These are phyloP conservation scores for Pythium brachiatum DNA, from an alignment of 352 stramenopile genomes.

Conservation along the genomic window DNA sequence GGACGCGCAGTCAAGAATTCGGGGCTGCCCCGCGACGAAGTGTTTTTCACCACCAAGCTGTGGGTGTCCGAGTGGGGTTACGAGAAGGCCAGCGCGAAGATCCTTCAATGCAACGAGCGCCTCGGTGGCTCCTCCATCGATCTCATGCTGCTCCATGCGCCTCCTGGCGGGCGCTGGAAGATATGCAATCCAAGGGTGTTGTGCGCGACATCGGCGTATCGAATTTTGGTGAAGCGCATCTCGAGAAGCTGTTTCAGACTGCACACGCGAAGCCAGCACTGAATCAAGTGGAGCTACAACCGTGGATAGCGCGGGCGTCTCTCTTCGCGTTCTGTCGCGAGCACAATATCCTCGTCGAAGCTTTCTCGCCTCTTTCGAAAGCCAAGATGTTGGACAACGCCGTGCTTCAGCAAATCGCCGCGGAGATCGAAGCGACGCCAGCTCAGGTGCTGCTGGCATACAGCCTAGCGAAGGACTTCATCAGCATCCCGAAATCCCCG, in stretches of 20 bases:
- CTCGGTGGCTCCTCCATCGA: constrained; percentile 72
- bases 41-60: constrained; percentile 87
- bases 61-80: constrained; percentile 61
- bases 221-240: constrained; percentile 81
- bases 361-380: constrained; percentile 51
- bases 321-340: constrained; percentile 54
- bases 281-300: constrained; percentile 81
- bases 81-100: constrained; percentile 51
- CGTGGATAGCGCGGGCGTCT: constrained; percentile 52
- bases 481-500: constrained; percentile 61
- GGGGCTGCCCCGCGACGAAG: constrained; percentile 54
- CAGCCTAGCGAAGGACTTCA: constrained; percentile 48
- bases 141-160: constrained; percentile 73
- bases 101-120: constrained; percentile 36
- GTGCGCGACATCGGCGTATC: constrained; percentile 84
- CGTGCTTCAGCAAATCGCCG: constrained; percentile 31
- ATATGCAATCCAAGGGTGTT: constrained; percentile 45
- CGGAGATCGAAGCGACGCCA: constrained; percentile 28
- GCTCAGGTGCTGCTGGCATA: constrained; percentile 52
- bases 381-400: constrained; percentile 33
- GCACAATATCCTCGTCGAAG: constrained; percentile 42
- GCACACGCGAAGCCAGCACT: constrained; percentile 48
- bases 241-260: constrained; percentile 70
- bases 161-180: constrained; percentile 46
- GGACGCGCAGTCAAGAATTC: constrained; percentile 64